Base-by-base conservation (phyloP, 495 filamentous ascomycete genomes). In the Penicillium taxi region DNA sequence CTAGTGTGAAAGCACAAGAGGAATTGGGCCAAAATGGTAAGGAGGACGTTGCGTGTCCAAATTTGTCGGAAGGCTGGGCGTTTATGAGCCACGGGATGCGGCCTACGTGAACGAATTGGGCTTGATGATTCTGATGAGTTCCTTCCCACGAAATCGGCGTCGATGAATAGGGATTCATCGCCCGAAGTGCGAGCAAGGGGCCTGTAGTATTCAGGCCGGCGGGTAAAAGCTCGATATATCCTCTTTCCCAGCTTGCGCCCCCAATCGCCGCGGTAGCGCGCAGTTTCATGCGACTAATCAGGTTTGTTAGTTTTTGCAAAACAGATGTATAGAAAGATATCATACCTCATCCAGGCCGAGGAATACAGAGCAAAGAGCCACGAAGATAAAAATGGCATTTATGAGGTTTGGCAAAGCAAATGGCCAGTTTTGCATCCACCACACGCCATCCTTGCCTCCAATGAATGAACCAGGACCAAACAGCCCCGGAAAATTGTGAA, bases 1-100 rank as follows among this genome's bases (percentile, higher is more conserved):
- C 78, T 74, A 22, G 80, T 77, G 54, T 90, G 84, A 44, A 84
- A 67, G n/a, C 78, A 74, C 11, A 89, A 64, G 6, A 86, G 64
- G 25, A 72, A 75, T 22, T 86, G 80, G 3, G 71, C 67, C 22
- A 83, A 47, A 1, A 87, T 58, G 0, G 81, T 81, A 6, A 72
- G 55, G 14, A 80, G 41, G 5, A 86, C 69, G 28, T 80, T 78
- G 11, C 60, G 62, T 0, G 80, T 81, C 62, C 75, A 82, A 21
- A 84, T 80, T 13, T 63, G 59, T 12, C 67, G 62, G 57, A 81
- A 75, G 7, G 70, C 53, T 14, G 75, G 56, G 24, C 62, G 59
- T 32, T 64, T 56, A 22, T 49, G 55, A 0, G 35, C 34, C 11
- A 42, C 32, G 16, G 27, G 36, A 4, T 25, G 47, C 3, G 33